Evolutionary conservation across 2,329 filamentous ascomycete genomes (phyloP), one percentile per base, ranked within the genome.

Genomic region (Pleomassaria siparia): DNA sequence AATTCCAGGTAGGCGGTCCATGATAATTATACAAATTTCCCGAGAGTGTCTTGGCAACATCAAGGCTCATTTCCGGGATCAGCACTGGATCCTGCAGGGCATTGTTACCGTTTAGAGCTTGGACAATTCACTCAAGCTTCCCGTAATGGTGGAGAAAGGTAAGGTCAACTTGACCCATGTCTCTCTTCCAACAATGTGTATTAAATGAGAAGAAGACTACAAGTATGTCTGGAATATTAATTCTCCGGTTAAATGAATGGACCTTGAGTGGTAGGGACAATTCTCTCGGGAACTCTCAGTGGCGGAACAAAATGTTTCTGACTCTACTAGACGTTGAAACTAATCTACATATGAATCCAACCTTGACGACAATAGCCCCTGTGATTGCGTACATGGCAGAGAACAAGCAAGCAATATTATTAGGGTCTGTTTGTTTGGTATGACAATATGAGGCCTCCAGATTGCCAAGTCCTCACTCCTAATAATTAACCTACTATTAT

Each of bases 281-380:
- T 51, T 25, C 4, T 37, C 40, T 46, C 13, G 35, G 47, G 55
- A 53, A 56, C 56, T 49, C 35, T 53, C 58, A 63, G 62, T 63
- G 62, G 63, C 54, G 61, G 61, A 62, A 61, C 40, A 57, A 55
- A 53, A 50, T 42, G 22, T 40, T 36, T 46, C 36, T 40, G 22
- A 26, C 43, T n/a, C 41, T 28, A 49, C 47, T 51, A 47, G 29
- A 18, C 2, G 28, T 43, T 41, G 22, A 42, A 33, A 58, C 51
- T 52, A 63, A 53, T 63, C 50, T 63, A 24, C 21, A 45, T 16
- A 8, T 42, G 28, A 8, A 13, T 40, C 41, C 33, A 28, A 33
- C 12, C 26, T 44, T 44, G 41, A 16, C 46, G 18, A 29, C 13
- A 26, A 44, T 35, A 45, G 16, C 11, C 39, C 18, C 46, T 13